Conservation (phyloP, 108 stramenopile species). For the Skeletonema tropicum region DNA sequence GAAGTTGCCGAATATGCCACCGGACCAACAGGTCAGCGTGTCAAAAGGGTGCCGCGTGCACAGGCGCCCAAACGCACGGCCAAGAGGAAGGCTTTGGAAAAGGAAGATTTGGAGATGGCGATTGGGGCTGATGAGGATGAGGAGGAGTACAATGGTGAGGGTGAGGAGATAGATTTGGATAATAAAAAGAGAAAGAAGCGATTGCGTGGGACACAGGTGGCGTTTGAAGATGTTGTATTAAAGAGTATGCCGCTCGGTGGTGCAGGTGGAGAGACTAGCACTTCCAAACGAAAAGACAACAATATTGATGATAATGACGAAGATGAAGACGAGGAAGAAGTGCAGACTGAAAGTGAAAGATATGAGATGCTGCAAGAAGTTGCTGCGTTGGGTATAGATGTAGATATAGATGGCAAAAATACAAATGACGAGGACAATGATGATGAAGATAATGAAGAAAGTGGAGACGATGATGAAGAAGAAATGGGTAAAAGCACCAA, state of each 20-base stretch:
- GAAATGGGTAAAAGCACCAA: background rate
- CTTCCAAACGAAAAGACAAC: slow-evolving; percentile 28
- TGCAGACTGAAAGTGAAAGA: slow-evolving; percentile 32
- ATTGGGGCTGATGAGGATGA: slow-evolving; percentile 42
- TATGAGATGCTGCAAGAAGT: slow-evolving; percentile 35
- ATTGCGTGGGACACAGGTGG: slow-evolving; percentile 64
- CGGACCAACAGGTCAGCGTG: slow-evolving; percentile 47
- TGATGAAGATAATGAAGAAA: slow-evolving; percentile 16
- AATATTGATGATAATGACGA: slow-evolving; percentile 26
- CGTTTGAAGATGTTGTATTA: slow-evolving; percentile 63
- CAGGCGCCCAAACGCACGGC: slow-evolving; percentile 51
- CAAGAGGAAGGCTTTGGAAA: slow-evolving; percentile 69
- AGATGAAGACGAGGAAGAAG: slow-evolving; percentile 22
- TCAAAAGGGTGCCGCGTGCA: slow-evolving; percentile 53
- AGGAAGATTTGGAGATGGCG: slow-evolving; percentile 48
- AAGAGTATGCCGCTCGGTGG: slow-evolving; percentile 49
- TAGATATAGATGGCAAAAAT: slow-evolving; percentile 14
- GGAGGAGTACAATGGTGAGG: slow-evolving; percentile 2
- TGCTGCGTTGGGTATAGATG: slow-evolving; percentile 36
- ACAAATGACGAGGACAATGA: slow-evolving; percentile 25
- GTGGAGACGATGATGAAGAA: slow-evolving; percentile 4
- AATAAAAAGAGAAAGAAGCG: slow-evolving; percentile 39
- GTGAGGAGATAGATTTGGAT: background rate
- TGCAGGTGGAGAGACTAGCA: background rate
- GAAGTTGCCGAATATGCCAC: slow-evolving; percentile 66